Percentiles rank a stretch among this genome's conserved stretches.
Evolutionary conservation across 2,329 filamentous ascomycete genomes (phyloP).

Genomic region (Magnaporthiopsis poae): DNA sequence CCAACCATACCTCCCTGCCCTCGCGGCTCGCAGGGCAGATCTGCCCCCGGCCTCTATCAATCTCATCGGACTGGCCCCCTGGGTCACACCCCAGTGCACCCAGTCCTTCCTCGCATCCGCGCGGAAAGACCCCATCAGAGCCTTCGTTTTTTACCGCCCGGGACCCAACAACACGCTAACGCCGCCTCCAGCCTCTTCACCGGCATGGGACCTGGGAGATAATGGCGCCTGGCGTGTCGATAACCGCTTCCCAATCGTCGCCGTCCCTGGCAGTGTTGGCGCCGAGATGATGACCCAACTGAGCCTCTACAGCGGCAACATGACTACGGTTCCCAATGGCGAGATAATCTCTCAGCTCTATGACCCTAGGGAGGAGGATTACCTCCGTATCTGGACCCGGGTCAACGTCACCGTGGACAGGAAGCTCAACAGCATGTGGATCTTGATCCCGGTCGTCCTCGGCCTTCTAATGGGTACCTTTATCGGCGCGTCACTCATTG

Average conservation of each 20-base stretch:
- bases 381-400: slow-evolving; percentile 50
- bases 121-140: slow-evolving; percentile 48
- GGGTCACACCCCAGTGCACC: slow-evolving; percentile 68
- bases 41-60: slow-evolving; percentile 61
- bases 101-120: slow-evolving; percentile 58
- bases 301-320: slow-evolving; percentile 65
- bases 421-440: slow-evolving; percentile 66
- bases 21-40: slow-evolving; percentile 63
- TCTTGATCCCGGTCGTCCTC: slow-evolving; percentile 62
- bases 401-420: slow-evolving; percentile 37
- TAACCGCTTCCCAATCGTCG: slow-evolving; percentile 75
- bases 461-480: slow-evolving; percentile 63
- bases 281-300: slow-evolving; percentile 60
- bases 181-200: slow-evolving; percentile 56
- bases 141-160: slow-evolving; percentile 54
- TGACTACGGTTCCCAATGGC: slow-evolving; percentile 52
- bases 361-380: slow-evolving; percentile 45
- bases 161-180: slow-evolving; percentile 40
- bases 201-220: slow-evolving; percentile 62
- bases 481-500: slow-evolving; percentile 54
- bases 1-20: slow-evolving; percentile 57
- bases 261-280: slow-evolving; percentile 60
- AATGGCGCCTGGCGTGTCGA: slow-evolving; percentile 58
- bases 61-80: slow-evolving; percentile 75
- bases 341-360: slow-evolving; percentile 46